Evolutionary conservation across 495 filamentous ascomycete genomes (phyloP).

Genomic region (Penicillium arizonense): DNA sequence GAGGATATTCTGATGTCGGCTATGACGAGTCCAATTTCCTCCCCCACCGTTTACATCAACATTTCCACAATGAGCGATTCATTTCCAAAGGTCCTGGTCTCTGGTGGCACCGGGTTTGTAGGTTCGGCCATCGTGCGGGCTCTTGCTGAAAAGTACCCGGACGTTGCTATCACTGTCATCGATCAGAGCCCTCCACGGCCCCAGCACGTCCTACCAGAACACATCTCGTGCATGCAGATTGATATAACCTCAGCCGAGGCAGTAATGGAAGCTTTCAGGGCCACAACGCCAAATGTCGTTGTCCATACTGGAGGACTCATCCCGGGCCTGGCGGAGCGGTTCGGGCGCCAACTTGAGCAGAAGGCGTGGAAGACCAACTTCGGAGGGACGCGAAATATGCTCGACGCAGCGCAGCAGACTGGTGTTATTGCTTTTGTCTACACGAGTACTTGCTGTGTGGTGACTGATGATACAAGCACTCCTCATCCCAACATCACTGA

Average conservation of each 20-base stretch:
- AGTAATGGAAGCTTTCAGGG: slow-evolving; percentile 28
- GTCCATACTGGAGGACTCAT: slow-evolving; percentile 48
- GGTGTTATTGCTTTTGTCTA: slow-evolving; percentile 56
- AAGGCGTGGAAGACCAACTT: slow-evolving; percentile 52
- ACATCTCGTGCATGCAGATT: slow-evolving; percentile 31
- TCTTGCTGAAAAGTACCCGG: slow-evolving; percentile 39
- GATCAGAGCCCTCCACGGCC: slow-evolving; percentile 37
- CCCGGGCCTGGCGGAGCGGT: slow-evolving; percentile 40
- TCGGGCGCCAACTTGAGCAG: slow-evolving; percentile 34
- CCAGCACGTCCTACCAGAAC: slow-evolving; percentile 27
- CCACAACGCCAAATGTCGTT: slow-evolving; percentile 39
- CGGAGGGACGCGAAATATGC: slow-evolving; percentile 56
- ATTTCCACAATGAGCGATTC: slow-evolving; percentile 11
- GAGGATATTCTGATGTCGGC: not conserved
- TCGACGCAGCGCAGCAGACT: slow-evolving; percentile 46
- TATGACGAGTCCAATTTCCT: not conserved
- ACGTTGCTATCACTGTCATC: slow-evolving; percentile 43
- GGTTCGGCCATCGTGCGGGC: slow-evolving; percentile 44
- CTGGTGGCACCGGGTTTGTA: slow-evolving; percentile 54
- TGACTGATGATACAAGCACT: slow-evolving; percentile 52
- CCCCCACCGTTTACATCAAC: not conserved
- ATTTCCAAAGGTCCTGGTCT: slow-evolving; percentile 45
- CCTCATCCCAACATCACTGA: slow-evolving; percentile 56
- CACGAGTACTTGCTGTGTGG: slow-evolving; percentile 55
- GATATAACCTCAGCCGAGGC: slow-evolving; percentile 35